Evolutionary conservation across 176 grass and related monocot species (phyloP).

Genomic region (Elaeis guineensis): DNA sequence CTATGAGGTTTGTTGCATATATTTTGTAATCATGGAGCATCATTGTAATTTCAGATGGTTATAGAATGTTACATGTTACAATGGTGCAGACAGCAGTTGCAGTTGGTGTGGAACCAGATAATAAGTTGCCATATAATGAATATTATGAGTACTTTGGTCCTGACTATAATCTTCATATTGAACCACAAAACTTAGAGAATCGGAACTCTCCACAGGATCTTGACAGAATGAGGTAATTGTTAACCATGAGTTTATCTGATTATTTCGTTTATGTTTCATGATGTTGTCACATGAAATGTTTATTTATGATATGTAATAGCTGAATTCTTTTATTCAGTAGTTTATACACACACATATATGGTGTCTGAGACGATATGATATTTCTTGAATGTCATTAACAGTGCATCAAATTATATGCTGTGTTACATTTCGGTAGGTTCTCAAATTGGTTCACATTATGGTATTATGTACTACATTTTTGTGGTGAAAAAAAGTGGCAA

Average conservation of each 20-base stretch:
- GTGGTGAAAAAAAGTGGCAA: neutral
- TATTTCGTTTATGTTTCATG: neutral
- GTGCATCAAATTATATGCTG: too few relatives aligned
- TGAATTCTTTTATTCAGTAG: neutral
- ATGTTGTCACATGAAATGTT: neutral
- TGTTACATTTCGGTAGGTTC: too few relatives aligned
- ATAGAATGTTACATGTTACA: conserved; percentile 6
- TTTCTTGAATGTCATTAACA: too few relatives aligned
- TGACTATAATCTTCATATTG: conserved; percentile 74
- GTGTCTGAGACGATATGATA: too few relatives aligned
- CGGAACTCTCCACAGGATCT: conserved; percentile 58
- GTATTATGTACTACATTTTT: neutral
- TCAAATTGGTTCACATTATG: too few relatives aligned
- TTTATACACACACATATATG: too few relatives aligned
- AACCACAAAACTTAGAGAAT: conserved; percentile 60
- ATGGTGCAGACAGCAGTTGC: conserved; percentile 78
- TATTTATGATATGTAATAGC: neutral
- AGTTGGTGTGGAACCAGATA: conserved; percentile 81
- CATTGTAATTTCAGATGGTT: neutral
- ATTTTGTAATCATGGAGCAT: too few relatives aligned
- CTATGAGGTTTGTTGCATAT: conserved; percentile 50
- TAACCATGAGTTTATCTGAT: neutral
- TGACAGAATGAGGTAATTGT: conserved; percentile 64
- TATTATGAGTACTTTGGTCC: conserved; percentile 92
- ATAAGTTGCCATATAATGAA: conserved; percentile 85